Conservation (phyloP, 2,329 filamentous ascomycete species). For the Penicillium janthinellum region DNA sequence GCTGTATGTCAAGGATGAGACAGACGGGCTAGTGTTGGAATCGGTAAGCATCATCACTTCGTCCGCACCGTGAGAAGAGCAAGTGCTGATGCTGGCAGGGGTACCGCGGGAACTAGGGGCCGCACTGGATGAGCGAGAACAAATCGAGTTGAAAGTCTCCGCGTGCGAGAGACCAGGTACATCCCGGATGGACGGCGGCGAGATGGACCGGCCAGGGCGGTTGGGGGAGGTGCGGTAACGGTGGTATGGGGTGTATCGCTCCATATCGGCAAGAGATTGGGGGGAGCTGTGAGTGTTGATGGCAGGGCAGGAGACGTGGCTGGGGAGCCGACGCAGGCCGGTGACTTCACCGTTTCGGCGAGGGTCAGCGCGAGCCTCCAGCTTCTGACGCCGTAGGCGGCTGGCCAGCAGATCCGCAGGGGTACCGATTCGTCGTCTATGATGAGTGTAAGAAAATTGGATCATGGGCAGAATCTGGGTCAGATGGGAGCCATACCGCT, state of each 20-base stretch:
- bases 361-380: constrained; percentile 33
- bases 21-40: constrained; percentile 34
- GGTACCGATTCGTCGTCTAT: constrained; percentile 36
- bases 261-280: constrained; percentile 32
- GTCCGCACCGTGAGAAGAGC: constrained; percentile 38
- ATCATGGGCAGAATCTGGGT: not conserved
- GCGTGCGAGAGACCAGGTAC: constrained; percentile 46
- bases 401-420: constrained; percentile 39
- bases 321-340: constrained; percentile 32
- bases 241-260: constrained; percentile 43
- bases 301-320: constrained; percentile 32
- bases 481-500: constrained; percentile 37
- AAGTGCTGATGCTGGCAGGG: constrained; percentile 45
- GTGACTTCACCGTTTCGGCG: constrained; percentile 21
- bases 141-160: constrained; percentile 44
- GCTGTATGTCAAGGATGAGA: constrained; percentile 35
- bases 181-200: constrained; percentile 48
- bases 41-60: constrained; percentile 42
- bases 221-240: constrained; percentile 38
- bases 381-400: constrained; percentile 41
- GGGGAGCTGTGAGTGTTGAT: constrained; percentile 38
- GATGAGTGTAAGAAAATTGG: constrained; percentile 3
- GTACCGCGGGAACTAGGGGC: constrained; percentile 48
- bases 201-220: constrained; percentile 42
- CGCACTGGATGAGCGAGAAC: constrained; percentile 48